A percentile compares a stretch with the other conserved stretches of the same genome.
These are phyloP conservation scores for Sugiyamaella sp. DNA, from an alignment of 1,139 yeast genomes.

Conservation along the genomic window DNA sequence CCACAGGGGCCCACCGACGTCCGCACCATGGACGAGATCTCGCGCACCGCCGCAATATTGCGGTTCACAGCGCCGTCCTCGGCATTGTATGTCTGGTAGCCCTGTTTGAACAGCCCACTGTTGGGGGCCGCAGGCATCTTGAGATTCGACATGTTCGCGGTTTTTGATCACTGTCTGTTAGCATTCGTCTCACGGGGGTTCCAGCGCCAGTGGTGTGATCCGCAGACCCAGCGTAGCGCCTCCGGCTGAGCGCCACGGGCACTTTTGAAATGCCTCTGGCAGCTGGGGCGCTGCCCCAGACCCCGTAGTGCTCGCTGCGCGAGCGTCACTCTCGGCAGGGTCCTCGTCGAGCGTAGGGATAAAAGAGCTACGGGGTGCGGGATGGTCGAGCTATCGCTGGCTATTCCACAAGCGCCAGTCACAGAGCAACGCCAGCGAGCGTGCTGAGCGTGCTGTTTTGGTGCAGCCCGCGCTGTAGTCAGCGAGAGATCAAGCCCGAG, in stretches of 20 bases:
- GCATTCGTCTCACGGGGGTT: not conserved
- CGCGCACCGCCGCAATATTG: slow-evolving; percentile 92
- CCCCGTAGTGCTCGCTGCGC: not conserved
- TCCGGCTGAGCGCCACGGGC: too few species aligned
- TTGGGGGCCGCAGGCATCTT: slow-evolving; percentile 93
- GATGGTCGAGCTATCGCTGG: too few species aligned
- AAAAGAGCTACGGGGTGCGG: too few species aligned
- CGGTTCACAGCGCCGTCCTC: slow-evolving; percentile 95
- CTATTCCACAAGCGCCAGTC: too few species aligned
- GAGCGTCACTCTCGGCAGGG: not conserved
- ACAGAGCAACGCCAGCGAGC: too few species aligned
- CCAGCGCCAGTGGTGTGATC: too few species aligned
- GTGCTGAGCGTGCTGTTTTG: too few species aligned
- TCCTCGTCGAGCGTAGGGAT: too few species aligned
- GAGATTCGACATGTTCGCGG: slow-evolving; percentile 36
- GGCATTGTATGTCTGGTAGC: slow-evolving; percentile 84
- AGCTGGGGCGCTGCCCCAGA: slow-evolving; percentile 2
- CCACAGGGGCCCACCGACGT: slow-evolving; percentile 99
- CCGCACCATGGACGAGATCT: slow-evolving; percentile 85
- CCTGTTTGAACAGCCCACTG: slow-evolving; percentile 92
- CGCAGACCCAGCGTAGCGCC: too few species aligned
- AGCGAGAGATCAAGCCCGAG: too few species aligned
- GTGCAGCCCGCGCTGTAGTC: too few species aligned
- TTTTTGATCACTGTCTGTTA: not conserved
- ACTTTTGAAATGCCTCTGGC: slow-evolving; percentile 2